Evolutionary conservation across 768 basidiomycete genomes (phyloP).

Genomic region (Cantharellus anzutake): DNA sequence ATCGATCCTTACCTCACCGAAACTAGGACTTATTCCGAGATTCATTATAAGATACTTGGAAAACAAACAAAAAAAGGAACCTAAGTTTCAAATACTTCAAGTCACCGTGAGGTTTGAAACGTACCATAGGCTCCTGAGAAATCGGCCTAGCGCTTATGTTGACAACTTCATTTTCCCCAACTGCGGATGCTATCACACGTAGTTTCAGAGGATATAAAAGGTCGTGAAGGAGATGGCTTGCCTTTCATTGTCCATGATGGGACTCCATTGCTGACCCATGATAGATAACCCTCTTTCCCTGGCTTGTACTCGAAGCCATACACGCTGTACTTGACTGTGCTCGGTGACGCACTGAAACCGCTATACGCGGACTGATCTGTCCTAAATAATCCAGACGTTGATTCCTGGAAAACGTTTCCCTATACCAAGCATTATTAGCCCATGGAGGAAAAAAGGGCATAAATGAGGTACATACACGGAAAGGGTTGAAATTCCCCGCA

Average conservation of each 20-base stretch:
- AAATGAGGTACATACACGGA: slow-evolving; percentile 18
- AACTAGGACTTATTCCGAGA: slow-evolving; percentile 69
- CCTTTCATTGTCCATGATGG: slow-evolving; percentile 52
- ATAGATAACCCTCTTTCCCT: slow-evolving; percentile 62
- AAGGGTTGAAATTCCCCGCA: slow-evolving; percentile 39
- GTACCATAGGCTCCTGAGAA: slow-evolving; percentile 69
- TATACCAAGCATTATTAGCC: neutral
- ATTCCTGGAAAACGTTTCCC: slow-evolving; percentile 70
- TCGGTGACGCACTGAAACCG: slow-evolving; percentile 8
- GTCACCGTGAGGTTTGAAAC: slow-evolving; percentile 1
- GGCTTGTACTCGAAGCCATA: slow-evolving; percentile 76
- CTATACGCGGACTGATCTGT: slow-evolving; percentile 62
- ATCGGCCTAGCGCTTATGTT: slow-evolving; percentile 51
- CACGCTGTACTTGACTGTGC: slow-evolving; percentile 23
- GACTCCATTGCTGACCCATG: slow-evolving; percentile 49
- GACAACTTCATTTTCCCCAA: slow-evolving; percentile 38
- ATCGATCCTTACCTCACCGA: slow-evolving; percentile 30
- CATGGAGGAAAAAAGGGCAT: neutral
- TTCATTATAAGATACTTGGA: slow-evolving; percentile 66
- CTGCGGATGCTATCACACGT: slow-evolving; percentile 19
- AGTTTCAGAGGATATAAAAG: neutral
- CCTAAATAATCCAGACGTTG: slow-evolving; percentile 46
- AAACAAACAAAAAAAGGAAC: neutral
- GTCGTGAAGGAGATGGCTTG: neutral
- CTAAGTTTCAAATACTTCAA: neutral